phyloP scores from a whole-genome alignment of 352 stramenopile genomes.

The Pythium volutum region DNA sequence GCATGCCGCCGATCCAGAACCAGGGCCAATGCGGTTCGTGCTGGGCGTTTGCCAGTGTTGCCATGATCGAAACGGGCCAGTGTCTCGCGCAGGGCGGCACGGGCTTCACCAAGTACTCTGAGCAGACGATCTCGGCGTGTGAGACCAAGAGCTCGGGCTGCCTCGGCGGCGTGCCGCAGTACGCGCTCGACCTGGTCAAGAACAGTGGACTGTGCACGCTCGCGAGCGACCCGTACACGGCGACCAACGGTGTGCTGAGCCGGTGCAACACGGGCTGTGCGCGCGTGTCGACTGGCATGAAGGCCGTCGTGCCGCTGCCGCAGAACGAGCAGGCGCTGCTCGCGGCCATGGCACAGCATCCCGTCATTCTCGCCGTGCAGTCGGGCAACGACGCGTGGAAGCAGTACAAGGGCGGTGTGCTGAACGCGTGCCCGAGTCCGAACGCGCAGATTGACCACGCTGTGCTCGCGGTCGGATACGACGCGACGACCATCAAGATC shows the following conservation, averaged over 20 bases:
- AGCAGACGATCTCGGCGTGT: constrained; percentile 93
- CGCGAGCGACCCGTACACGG: constrained; percentile 79
- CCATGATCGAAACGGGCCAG: no score
- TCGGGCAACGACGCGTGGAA: no score
- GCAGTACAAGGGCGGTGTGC: constrained; percentile 38
- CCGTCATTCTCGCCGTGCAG: no score
- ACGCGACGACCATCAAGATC: constrained; percentile 88
- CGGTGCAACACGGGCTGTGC: neutral
- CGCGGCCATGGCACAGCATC: no score
- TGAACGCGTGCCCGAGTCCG: constrained; percentile 47
- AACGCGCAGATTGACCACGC: constrained; percentile 94
- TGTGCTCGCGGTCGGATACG: constrained; percentile 96
- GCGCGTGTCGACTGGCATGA: no score
- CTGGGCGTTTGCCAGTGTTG: no score
- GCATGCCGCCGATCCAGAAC: no score
- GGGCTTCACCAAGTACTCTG: constrained; percentile 73
- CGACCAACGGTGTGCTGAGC: constrained; percentile 3
- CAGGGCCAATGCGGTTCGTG: no score
- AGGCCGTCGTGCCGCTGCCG: no score
- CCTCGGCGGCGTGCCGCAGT: constrained; percentile 87
- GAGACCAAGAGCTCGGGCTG: constrained; percentile 87
- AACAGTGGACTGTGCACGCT: constrained; percentile 80
- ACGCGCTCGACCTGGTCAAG: constrained; percentile 91
- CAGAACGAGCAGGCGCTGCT: no score
- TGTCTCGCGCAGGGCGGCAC: no score